Evolutionary conservation across 2,329 filamentous ascomycete genomes (phyloP), one percentile per base, ranked within the genome.

Genomic region (Claviceps pazoutovae): DNA sequence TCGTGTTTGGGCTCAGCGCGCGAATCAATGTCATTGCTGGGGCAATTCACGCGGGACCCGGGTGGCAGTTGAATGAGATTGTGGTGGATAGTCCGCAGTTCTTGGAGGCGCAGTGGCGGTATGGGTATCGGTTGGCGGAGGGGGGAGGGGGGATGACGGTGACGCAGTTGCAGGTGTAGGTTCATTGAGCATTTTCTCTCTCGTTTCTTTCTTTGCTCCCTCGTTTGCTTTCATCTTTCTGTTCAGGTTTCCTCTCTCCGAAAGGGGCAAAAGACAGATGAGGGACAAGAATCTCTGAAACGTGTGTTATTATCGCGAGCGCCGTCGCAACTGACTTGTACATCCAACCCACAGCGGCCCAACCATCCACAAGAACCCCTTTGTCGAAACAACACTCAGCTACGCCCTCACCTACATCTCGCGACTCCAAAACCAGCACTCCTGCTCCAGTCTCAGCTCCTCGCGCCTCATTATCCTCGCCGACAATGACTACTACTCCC

Each of bases 401-500:
- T 97, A 95, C 71, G 86, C 80, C 51, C 78, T 97, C 60, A 93
- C 85, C 51, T 96, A 95, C 69, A 82, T 88, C 70, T 66, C 74
- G 65, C 64, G 66, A 48, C 55, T 72, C 56, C 61, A 68, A 58
- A 52, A 57, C 5, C 64, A 68, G 49, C 62, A 62, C 44, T 60
- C 69, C 5, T 59, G 62, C 39, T 66, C 70, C 58, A 76, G 69
- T 62, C 81, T 93, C 62, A 75, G 76, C 14, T 80, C 89, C 4
- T 71, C 84, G 34, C 80, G 80, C 14, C 79, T 97, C 65, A 89
- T 86, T 55, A 91, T 98, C 64, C 79, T 97, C 38, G 91, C 93
- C 54, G 89, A 96, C 70, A 90, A 93, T 63, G 88, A 94, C 71
- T 98, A 98, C 76, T 98, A 97, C 73, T 96, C 93, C 4, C 81